These are phyloP conservation scores for Cladosporium sp. DNA, from an alignment of 2,329 filamentous ascomycete genomes.

Conservation along the genomic window DNA sequence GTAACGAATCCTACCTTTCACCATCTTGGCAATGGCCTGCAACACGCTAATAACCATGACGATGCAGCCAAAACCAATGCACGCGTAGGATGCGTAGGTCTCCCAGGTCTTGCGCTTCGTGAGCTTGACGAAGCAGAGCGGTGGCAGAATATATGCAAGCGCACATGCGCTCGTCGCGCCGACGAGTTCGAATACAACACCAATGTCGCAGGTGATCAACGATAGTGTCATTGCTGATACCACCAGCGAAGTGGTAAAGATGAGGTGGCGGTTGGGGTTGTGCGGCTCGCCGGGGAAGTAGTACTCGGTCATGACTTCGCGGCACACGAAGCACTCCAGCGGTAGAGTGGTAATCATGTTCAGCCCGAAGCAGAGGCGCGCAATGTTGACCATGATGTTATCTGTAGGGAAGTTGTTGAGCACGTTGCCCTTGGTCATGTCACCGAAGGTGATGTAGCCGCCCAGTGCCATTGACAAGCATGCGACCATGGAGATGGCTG, in stretches of 20 bases:
- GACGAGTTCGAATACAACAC: constrained; percentile 92
- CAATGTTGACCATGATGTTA: constrained; percentile 92
- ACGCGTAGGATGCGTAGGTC: constrained; percentile 64
- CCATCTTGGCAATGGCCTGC: constrained; percentile 69
- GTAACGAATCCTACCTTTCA: constrained; percentile 29
- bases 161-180: constrained; percentile 93
- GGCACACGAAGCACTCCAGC: constrained; percentile 94
- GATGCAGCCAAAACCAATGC: constrained; percentile 72
- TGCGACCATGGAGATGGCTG: constrained; percentile 83
- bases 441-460: constrained; percentile 91
- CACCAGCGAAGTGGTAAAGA: constrained; percentile 83
- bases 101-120: constrained; percentile 63
- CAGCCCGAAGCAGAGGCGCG: constrained; percentile 90
- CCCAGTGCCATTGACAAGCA: constrained; percentile 85
- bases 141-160: constrained; percentile 91
- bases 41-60: constrained; percentile 82
- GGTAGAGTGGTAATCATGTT: constrained; percentile 99
- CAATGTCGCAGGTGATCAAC: constrained; percentile 87
- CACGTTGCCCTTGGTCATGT: constrained; percentile 89
- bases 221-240: constrained; percentile 73
- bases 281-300: constrained; percentile 72
- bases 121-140: constrained; percentile 91
- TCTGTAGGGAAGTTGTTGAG: constrained; percentile 94
- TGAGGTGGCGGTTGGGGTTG: constrained; percentile 78
- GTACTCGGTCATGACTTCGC: constrained; percentile 93